Evolutionary conservation across 768 basidiomycete genomes (phyloP).

Genomic region (Hortiboletus flavorubellus): DNA sequence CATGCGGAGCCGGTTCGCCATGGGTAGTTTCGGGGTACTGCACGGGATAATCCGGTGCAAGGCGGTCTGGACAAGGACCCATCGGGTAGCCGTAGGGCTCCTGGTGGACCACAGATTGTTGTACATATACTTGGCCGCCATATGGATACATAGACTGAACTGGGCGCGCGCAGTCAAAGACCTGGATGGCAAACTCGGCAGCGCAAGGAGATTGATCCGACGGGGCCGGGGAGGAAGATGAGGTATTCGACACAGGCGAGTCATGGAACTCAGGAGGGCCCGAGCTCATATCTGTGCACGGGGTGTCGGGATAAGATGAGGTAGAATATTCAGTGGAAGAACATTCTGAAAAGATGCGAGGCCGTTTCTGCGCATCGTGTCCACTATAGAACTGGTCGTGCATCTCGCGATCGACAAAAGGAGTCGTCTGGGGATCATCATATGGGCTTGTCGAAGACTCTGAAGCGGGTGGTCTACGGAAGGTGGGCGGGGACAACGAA

Average conservation of each 20-base stretch:
- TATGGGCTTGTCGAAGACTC: constrained; percentile 8
- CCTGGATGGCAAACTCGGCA: constrained; percentile 8
- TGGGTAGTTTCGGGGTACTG: constrained; percentile 9
- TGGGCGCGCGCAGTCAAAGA: constrained; percentile 2
- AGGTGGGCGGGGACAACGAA: constrained; percentile 1
- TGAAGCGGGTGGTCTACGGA: constrained; percentile 9
- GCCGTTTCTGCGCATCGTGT: constrained; percentile 16
- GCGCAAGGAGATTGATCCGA: constrained; percentile 24
- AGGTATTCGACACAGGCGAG: constrained; percentile 19
- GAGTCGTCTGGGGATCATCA: constrained; percentile 10
- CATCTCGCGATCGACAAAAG: constrained; percentile 8
- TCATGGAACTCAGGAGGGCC: constrained; percentile 15
- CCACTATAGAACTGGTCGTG: constrained; percentile 5
- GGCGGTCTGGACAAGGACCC: constrained; percentile 12
- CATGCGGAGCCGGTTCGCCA: constrained; percentile 12
- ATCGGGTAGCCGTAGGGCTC: constrained; percentile 10
- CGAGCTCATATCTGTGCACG: constrained; percentile 15
- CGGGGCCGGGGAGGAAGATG: constrained; percentile 22
- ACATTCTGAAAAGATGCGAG: constrained; percentile 12
- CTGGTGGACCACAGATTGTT: constrained; percentile 7
- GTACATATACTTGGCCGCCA: constrained; percentile 2
- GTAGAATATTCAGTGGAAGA: constrained; percentile 3
- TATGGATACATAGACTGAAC: constrained; percentile 7
- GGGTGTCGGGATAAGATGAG: constrained; percentile 8
- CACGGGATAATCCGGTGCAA: constrained; percentile 7